These are phyloP conservation scores for Tylopilus rubrobrunneus DNA, from an alignment of 768 basidiomycete species.

Conservation along the genomic window DNA sequence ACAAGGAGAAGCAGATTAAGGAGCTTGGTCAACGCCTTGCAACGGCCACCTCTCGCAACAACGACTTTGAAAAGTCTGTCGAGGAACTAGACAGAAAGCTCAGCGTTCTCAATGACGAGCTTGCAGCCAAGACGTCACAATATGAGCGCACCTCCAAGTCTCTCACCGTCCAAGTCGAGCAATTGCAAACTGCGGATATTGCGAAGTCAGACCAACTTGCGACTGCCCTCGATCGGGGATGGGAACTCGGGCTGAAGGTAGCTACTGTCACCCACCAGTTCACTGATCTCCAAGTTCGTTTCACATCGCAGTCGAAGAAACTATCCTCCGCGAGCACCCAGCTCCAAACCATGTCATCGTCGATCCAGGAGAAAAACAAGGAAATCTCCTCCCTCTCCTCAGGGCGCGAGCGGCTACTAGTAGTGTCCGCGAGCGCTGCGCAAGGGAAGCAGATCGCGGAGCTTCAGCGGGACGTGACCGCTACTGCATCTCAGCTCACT, in stretches of 20 bases:
- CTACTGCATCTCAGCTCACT: background rate
- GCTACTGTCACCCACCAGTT: background rate
- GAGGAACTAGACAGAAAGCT: background rate
- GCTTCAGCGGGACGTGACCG: background rate
- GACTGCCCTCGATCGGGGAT: background rate
- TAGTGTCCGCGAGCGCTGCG: no score
- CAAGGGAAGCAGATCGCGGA: background rate
- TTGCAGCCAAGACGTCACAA: slow-evolving; percentile 3
- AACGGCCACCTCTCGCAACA: background rate
- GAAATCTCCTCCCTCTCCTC: background rate
- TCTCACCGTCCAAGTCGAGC: slow-evolving; percentile 1
- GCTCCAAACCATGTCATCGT: background rate
- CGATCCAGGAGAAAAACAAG: background rate
- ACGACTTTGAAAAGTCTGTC: slow-evolving; percentile 3
- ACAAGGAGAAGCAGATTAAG: background rate
- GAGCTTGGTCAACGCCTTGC: slow-evolving; percentile 4
- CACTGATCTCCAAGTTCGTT: background rate
- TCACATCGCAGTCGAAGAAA: slow-evolving; percentile 2
- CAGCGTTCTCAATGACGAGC: background rate
- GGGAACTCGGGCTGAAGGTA: background rate
- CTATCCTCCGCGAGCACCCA: background rate
- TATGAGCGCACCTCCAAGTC: background rate
- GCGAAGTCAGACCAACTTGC: background rate
- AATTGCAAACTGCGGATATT: background rate
- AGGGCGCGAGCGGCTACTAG: background rate